phyloP scores from a whole-genome alignment of 495 filamentous ascomycete species.

The Aspergillus egyptiacus region DNA sequence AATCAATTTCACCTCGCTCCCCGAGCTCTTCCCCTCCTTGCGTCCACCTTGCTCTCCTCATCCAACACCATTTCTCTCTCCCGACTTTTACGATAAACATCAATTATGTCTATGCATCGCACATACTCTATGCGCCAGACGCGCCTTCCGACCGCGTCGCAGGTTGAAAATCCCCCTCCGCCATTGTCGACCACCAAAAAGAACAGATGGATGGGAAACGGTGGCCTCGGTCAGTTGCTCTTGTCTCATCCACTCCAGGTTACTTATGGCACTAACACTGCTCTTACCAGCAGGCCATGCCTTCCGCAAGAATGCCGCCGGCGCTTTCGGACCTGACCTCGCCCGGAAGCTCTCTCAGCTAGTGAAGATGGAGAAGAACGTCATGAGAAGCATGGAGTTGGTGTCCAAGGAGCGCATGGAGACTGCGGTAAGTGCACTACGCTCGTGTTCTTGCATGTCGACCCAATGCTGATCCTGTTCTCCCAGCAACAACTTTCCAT shows the following conservation, averaged over 20 bases:
- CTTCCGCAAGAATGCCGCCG: constrained; percentile 82
- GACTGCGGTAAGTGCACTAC: constrained; percentile 68
- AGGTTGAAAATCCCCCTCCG: constrained; percentile 87
- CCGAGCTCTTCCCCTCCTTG: constrained; percentile 13
- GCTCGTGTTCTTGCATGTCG: background rate
- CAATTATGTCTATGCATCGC: constrained; percentile 96
- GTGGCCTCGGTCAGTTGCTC: constrained; percentile 67
- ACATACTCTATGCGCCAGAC: constrained; percentile 98
- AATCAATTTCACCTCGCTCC: constrained; percentile 11
- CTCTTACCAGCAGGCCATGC: constrained; percentile 67
- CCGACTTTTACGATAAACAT: constrained; percentile 12
- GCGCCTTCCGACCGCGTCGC: constrained; percentile 85
- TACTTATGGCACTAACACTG: background rate
- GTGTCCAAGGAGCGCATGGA: constrained; percentile 96
- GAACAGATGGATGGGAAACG: constrained; percentile 77
- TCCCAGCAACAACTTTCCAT: constrained; percentile 91
- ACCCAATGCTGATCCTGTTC: background rate
- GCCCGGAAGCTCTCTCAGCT: constrained; percentile 95
- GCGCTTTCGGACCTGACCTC: constrained; percentile 92
- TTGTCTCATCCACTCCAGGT: background rate
- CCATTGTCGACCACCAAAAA: constrained; percentile 87
- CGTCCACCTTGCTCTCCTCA: constrained; percentile 7
- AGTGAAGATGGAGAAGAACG: constrained; percentile 99
- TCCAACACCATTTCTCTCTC: background rate
- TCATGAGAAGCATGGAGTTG: constrained; percentile 96